These are phyloP conservation scores for Limnomonas spitsbergensis DNA, from an alignment of 139 green algal genomes.

Conservation along the genomic window DNA sequence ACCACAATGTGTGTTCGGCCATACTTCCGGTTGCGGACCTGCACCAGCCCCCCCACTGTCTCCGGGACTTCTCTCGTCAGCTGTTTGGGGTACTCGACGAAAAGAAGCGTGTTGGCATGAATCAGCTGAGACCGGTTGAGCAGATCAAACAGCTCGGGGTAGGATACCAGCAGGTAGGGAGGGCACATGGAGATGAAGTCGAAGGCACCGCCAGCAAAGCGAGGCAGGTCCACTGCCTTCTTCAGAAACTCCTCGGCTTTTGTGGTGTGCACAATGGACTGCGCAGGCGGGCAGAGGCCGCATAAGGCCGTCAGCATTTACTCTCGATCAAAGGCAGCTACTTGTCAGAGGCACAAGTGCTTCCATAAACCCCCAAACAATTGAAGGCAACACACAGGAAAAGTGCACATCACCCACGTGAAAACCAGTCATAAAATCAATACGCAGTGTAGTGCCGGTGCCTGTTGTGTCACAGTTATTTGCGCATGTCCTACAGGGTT, in stretches of 20 bases:
- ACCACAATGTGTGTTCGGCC: constrained; percentile 79
- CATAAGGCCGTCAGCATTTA: no score
- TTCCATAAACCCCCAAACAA: no score
- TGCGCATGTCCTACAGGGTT: no score
- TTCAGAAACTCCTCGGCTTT: constrained; percentile 76
- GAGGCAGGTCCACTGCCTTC: constrained; percentile 43
- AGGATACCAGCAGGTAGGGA: constrained; percentile 86
- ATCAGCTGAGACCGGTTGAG: constrained; percentile 72
- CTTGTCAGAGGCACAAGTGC: no score
- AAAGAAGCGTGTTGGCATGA: constrained; percentile 56
- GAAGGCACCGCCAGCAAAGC: constrained; percentile 65
- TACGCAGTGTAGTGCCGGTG: no score
- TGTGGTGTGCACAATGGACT: constrained; percentile 52
- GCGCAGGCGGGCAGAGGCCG: no score
- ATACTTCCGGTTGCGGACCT: constrained; percentile 79
- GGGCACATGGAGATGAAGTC: constrained; percentile 92
- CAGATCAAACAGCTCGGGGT: constrained; percentile 56
- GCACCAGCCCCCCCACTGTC: constrained; percentile 17
- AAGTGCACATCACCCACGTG: no score
- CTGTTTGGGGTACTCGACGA: constrained; percentile 86
- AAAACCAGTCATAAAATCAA: no score
- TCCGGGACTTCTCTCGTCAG: constrained; percentile 38
- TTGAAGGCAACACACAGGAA: no score
- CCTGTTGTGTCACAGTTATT: no score
- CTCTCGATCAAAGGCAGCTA: no score